Evolutionary conservation across 2,329 filamentous ascomycete genomes (phyloP).

Genomic region (Penicillium sp.): DNA sequence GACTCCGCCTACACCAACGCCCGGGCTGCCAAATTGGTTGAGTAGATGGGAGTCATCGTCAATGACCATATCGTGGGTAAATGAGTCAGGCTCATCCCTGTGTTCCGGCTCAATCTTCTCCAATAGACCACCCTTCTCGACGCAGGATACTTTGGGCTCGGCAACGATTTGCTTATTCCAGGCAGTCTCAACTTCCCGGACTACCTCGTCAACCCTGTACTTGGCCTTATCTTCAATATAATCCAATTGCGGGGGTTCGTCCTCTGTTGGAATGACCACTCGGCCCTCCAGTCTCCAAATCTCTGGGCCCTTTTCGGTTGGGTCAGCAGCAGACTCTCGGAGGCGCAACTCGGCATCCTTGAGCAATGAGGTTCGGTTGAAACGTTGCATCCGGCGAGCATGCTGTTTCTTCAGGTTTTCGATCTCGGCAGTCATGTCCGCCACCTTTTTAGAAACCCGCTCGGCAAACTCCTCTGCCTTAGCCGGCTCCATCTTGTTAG

Average conservation of each 20-base stretch:
- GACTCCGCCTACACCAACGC: slow-evolving; percentile 7
- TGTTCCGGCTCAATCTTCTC: slow-evolving; percentile 48
- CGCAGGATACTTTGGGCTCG: slow-evolving; percentile 64
- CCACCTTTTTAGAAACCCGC: slow-evolving; percentile 69
- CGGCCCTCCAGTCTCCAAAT: slow-evolving; percentile 63
- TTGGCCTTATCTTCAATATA: slow-evolving; percentile 44
- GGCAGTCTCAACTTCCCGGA: slow-evolving; percentile 68
- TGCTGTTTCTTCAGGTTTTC: slow-evolving; percentile 80
- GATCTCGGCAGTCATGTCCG: slow-evolving; percentile 74
- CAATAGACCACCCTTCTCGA: slow-evolving; percentile 74
- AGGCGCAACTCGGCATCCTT: slow-evolving; percentile 74
- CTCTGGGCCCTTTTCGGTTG: slow-evolving; percentile 55
- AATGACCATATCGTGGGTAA: slow-evolving; percentile 36
- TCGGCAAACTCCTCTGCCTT: slow-evolving; percentile 81
- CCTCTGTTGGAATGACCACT: slow-evolving; percentile 32
- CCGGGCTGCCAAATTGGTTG: slow-evolving; percentile 35
- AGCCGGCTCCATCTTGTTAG: slow-evolving; percentile 67
- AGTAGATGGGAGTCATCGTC: slow-evolving; percentile 31
- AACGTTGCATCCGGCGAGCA: slow-evolving; percentile 68
- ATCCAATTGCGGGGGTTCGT: slow-evolving; percentile 36
- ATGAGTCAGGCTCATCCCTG: slow-evolving; percentile 33
- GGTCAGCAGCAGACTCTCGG: slow-evolving; percentile 60
- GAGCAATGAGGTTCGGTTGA: slow-evolving; percentile 68
- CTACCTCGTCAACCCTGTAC: slow-evolving; percentile 64
- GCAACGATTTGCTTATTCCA: slow-evolving; percentile 65